Evolutionary conservation across 1,284 basidiomycete species (phyloP).

Genomic region (Lignosus rhinocerotis): DNA sequence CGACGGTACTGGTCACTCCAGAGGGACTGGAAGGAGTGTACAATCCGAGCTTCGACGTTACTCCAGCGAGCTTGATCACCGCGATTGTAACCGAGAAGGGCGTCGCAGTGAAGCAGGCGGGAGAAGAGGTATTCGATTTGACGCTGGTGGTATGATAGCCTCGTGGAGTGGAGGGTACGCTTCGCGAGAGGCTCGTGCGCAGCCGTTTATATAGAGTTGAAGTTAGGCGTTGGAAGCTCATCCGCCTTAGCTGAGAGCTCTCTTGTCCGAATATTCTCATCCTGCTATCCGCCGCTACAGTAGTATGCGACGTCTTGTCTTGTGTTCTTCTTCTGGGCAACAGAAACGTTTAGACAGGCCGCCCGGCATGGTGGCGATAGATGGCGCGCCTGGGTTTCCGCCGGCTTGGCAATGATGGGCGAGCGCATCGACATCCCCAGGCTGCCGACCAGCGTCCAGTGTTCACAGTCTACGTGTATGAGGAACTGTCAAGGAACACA

Average conservation of each 20-base stretch:
- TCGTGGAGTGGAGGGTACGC: slow-evolving; percentile 1
- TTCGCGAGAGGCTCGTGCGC: not conserved
- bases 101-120: slow-evolving; percentile 65
- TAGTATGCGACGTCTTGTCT: not conserved
- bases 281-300: not conserved
- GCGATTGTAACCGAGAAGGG: slow-evolving; percentile 92
- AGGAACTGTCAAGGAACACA: not conserved
- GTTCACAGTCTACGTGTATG: not conserved
- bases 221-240: not conserved
- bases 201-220: not conserved
- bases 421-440: not conserved
- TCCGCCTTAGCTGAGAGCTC: too few relatives aligned
- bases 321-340: not conserved
- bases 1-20: slow-evolving; percentile 76
- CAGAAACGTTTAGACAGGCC: not conserved
- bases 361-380: not conserved
- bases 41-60: slow-evolving; percentile 94
- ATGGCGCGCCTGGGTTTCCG: not conserved
- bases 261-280: not conserved
- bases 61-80: slow-evolving; percentile 79
- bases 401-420: not conserved
- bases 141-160: slow-evolving; percentile 45
- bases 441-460: not conserved
- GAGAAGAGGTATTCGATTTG: slow-evolving; percentile 55
- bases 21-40: slow-evolving; percentile 69